These are phyloP conservation scores for Anisodus acutangulus DNA, from an alignment of 257 asterid species.

Conservation along the genomic window DNA sequence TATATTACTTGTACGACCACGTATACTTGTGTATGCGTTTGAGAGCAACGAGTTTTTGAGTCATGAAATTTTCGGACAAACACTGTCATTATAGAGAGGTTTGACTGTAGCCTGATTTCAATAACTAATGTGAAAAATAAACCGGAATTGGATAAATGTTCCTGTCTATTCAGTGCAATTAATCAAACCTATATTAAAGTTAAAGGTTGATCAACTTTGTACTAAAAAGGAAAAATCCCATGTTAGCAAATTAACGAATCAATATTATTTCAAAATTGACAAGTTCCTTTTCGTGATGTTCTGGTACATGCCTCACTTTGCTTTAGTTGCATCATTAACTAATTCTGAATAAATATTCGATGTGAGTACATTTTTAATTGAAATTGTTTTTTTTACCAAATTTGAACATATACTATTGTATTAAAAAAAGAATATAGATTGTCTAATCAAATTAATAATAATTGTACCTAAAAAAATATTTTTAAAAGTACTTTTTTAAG, in stretches of 20 bases:
- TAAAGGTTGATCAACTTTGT: background rate
- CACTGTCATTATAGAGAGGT: too few species aligned
- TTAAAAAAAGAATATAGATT: too few species aligned
- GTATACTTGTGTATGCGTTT: too few species aligned
- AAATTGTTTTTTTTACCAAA: too few species aligned
- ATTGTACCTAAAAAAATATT: background rate
- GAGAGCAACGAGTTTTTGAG: too few species aligned
- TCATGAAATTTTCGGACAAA: too few species aligned
- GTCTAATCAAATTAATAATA: too few species aligned
- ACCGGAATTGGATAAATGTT: background rate
- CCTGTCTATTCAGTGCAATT: background rate
- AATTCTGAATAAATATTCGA: background rate
- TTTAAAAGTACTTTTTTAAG: too few species aligned
- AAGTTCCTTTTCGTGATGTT: background rate
- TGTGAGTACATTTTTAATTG: too few species aligned
- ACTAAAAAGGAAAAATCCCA: background rate
- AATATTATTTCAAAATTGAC: background rate
- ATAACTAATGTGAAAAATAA: background rate
- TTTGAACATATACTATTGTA: too few species aligned
- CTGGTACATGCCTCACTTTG: background rate
- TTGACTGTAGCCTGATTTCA: background rate
- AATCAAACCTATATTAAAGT: background rate
- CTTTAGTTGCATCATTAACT: background rate
- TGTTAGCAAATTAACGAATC: conserved; percentile 11
- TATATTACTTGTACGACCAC: too few species aligned